A percentile compares a stretch with the other conserved stretches of the same genome.
These are phyloP conservation scores for Fusarium globosum DNA, from an alignment of 2,329 filamentous ascomycete genomes.

Conservation along the genomic window DNA sequence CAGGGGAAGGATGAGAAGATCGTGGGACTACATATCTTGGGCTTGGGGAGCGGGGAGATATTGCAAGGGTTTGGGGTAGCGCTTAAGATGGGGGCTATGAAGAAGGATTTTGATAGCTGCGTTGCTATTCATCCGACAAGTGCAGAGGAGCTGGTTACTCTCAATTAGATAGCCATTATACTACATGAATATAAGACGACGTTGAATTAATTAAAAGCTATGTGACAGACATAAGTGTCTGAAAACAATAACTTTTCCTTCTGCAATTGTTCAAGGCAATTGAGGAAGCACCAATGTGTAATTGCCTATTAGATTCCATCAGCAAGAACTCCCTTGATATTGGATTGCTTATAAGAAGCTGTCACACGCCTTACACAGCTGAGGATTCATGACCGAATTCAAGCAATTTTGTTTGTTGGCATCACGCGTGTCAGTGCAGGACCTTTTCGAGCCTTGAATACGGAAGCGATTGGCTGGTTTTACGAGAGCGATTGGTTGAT, in stretches of 20 bases:
- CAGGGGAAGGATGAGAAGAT: neutral
- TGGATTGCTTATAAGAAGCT: too few relatives aligned
- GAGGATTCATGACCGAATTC: neutral
- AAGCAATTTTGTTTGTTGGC: neutral
- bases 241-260: too few relatives aligned
- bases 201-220: neutral
- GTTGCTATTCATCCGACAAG: neutral
- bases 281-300: too few relatives aligned
- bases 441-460: fast-evolving
- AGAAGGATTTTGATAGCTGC: neutral
- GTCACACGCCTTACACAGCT: neutral
- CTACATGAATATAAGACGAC: fast-evolving
- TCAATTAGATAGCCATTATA: neutral
- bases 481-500: neutral
- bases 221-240: too few relatives aligned
- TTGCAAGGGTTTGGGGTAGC: neutral
- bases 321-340: too few relatives aligned
- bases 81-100: neutral
- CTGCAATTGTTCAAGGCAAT: neutral
- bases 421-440: neutral
- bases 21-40: neutral
- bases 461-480: neutral
- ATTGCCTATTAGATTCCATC: too few relatives aligned
- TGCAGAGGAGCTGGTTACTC: neutral
- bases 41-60: neutral